Evolutionary conservation across 1,139 yeast species (phyloP).

Genomic region (Kodamaea suecica): DNA sequence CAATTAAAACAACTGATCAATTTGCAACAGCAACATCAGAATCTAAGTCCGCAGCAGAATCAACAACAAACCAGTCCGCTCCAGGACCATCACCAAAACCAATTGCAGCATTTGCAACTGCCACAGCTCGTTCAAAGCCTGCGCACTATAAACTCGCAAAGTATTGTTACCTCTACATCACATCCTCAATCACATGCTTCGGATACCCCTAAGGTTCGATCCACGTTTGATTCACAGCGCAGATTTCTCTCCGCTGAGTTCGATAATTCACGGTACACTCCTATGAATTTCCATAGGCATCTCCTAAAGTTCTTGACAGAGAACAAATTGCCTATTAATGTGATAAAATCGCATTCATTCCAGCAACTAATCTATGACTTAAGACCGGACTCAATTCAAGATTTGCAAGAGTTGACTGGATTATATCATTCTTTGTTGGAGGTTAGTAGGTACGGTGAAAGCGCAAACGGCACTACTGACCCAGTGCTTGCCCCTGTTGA

Average conservation of each 20-base stretch:
- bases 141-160: no score
- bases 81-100: not conserved
- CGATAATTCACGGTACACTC: conserved; percentile 44
- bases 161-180: not conserved
- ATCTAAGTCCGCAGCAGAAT: not conserved
- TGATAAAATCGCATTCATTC: conserved; percentile 50
- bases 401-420: conserved; percentile 45
- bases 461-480: conserved; percentile 6
- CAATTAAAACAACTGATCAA: no score
- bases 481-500: conserved; percentile 1
- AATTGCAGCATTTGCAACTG: not conserved
- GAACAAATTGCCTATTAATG: conserved; percentile 47
- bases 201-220: not conserved
- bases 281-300: conserved; percentile 50
- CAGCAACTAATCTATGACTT: conserved; percentile 51
- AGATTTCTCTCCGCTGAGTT: conserved; percentile 33
- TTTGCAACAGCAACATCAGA: conserved; percentile 1
- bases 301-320: conserved; percentile 50
- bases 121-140: not conserved
- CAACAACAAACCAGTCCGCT: not conserved
- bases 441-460: conserved; percentile 27
- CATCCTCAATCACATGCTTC: conserved; percentile 2
- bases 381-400: conserved; percentile 46
- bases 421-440: conserved; percentile 47
- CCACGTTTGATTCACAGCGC: conserved; percentile 2